Conservation (phyloP, 495 filamentous ascomycete species). For the Lasiosphaeria miniovina region DNA sequence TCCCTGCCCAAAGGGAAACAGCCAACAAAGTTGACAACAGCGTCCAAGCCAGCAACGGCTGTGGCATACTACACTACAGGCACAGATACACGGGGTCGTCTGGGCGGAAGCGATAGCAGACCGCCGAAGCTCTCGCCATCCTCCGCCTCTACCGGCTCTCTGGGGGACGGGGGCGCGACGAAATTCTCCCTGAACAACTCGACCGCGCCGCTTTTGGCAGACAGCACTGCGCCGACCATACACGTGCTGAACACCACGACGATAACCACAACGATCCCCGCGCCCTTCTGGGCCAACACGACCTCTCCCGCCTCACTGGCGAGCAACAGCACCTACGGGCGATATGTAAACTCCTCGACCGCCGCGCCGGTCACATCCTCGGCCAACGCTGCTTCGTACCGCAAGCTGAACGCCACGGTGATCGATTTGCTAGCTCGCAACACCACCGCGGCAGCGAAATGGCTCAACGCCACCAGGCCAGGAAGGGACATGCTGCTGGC, state of each 20-base stretch:
- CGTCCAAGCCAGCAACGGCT: background rate
- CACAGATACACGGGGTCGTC: background rate
- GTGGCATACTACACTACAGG: background rate
- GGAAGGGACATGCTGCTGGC: background rate
- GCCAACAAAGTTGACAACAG: slow-evolving; percentile 1
- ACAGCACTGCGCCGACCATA: background rate
- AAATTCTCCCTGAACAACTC: background rate
- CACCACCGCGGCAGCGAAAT: slow-evolving; percentile 10
- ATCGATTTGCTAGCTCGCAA: background rate
- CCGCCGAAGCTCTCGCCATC: background rate
- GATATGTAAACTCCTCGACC: slow-evolving; percentile 13
- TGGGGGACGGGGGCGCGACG: no score
- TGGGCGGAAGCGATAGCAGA: background rate
- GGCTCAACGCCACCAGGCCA: slow-evolving; percentile 8
- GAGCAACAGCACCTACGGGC: slow-evolving; percentile 4
- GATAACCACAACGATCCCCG: slow-evolving; percentile 2
- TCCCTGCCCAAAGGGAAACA: background rate
- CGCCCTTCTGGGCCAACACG: slow-evolving; percentile 1
- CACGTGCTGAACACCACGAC: slow-evolving; percentile 10
- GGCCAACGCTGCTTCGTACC: background rate
- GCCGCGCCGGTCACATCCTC: background rate
- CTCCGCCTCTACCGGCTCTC: background rate
- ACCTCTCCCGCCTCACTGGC: background rate
- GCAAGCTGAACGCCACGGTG: background rate
- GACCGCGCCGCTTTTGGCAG: background rate